phyloP scores from a whole-genome alignment of 768 basidiomycete genomes.

The Mycena vitilis region DNA sequence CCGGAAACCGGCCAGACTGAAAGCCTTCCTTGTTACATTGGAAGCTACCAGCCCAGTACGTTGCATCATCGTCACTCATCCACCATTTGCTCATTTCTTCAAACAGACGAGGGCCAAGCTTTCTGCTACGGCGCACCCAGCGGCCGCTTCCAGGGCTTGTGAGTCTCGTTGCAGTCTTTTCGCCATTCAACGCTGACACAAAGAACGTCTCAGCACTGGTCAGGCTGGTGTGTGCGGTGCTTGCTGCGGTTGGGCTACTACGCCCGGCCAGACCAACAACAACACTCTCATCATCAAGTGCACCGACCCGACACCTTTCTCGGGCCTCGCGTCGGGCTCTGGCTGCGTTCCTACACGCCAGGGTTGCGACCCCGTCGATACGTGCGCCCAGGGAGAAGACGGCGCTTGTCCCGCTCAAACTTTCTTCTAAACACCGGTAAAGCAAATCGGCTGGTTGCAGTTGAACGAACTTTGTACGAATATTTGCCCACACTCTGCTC shows the following conservation, averaged over 20 bases:
- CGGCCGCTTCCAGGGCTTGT: constrained; percentile 9
- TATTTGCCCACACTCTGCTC: not conserved
- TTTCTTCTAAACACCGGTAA: not conserved
- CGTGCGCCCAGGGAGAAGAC: not conserved
- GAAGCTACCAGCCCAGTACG: constrained; percentile 10
- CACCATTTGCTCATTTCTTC: not conserved
- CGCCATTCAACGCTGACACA: no score
- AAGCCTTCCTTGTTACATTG: not conserved
- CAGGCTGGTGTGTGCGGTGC: constrained; percentile 3
- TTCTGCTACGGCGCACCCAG: constrained; percentile 16
- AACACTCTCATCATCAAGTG: not conserved
- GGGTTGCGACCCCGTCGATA: not conserved
- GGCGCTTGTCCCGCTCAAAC: constrained; percentile 1
- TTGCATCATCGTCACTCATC: not conserved
- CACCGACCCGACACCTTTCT: not conserved
- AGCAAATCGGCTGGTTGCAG: not conserved
- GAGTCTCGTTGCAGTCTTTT: not conserved
- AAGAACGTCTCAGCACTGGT: not conserved
- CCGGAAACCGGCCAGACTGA: not conserved
- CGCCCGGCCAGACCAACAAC: not conserved
- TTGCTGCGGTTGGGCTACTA: constrained; percentile 16
- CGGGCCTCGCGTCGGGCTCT: not conserved
- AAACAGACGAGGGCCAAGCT: not conserved
- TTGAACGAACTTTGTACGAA: not conserved
- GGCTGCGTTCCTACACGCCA: not conserved